Evolutionary conservation across 2,329 filamentous ascomycete genomes (phyloP).

Genomic region (Colletotrichum graminicola): DNA sequence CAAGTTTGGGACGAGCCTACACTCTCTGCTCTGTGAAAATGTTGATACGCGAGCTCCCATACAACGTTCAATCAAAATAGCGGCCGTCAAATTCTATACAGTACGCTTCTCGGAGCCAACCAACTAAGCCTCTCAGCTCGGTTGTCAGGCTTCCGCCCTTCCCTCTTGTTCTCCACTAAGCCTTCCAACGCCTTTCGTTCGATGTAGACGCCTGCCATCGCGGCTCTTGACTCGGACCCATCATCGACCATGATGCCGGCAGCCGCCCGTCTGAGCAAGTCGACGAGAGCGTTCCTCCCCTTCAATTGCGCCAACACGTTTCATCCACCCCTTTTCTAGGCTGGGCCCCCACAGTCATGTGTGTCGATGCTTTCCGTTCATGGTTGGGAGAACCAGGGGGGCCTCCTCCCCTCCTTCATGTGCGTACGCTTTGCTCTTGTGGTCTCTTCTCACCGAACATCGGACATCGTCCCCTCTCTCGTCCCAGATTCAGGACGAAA

Average conservation of each 20-base stretch:
- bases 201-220: slow-evolving; percentile 34
- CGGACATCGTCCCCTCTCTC: slow-evolving; percentile 37
- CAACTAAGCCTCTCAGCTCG: background rate
- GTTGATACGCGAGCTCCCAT: slow-evolving; percentile 6
- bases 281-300: slow-evolving; percentile 32
- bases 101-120: background rate
- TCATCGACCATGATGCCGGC: slow-evolving; percentile 14
- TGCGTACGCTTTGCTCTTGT: slow-evolving; percentile 7
- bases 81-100: slow-evolving; percentile 2
- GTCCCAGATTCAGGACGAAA: slow-evolving; percentile 41
- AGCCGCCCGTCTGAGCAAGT: slow-evolving; percentile 20
- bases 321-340: slow-evolving; percentile 32
- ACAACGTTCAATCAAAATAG: slow-evolving; percentile 7
- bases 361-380: slow-evolving; percentile 34
- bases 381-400: slow-evolving; percentile 25
- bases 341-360: slow-evolving; percentile 17
- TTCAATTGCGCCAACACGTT: slow-evolving; percentile 29
- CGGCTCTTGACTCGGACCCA: slow-evolving; percentile 36
- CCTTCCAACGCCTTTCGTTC: slow-evolving; percentile 11
- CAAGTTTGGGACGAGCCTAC: slow-evolving; percentile 23
- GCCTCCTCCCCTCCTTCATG: slow-evolving; percentile 25
- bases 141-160: slow-evolving; percentile 13
- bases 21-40: slow-evolving; percentile 16
- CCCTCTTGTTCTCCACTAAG: slow-evolving; percentile 21
- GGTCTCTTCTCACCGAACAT: slow-evolving; percentile 29